Percentiles rank a stretch among this genome's conserved stretches.
Conservation (phyloP, 345 rosid species). For the Mallotus nudiflorus region DNA sequence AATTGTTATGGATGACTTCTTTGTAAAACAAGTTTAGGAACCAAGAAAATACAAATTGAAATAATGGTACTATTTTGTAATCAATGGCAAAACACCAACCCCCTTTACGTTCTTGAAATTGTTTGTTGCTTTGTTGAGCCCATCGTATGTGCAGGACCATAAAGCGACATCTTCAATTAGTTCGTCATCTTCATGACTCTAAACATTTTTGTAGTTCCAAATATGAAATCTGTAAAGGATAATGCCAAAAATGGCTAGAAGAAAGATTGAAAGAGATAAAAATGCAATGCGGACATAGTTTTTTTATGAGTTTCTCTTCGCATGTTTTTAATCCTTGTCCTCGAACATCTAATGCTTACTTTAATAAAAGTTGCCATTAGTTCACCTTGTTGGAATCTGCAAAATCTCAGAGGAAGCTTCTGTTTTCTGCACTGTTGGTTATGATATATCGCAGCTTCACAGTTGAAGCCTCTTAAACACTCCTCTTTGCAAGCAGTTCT, state of each 20-base stretch:
- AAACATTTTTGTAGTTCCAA: constrained; percentile 2
- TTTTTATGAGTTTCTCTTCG: too few species aligned
- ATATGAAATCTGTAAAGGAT: constrained; percentile 17
- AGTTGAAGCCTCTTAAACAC: neutral
- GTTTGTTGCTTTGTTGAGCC: constrained; percentile 24
- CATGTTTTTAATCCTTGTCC: too few species aligned
- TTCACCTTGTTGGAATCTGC: neutral
- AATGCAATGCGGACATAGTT: neutral
- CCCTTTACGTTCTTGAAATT: constrained; percentile 21
- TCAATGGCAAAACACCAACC: too few species aligned
- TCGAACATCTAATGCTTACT: neutral
- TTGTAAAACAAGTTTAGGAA: too few species aligned
- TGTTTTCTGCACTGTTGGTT: neutral
- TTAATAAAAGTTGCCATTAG: neutral
- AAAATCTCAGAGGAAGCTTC: constrained; percentile 6
- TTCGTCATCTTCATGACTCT: neutral
- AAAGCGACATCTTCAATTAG: constrained; percentile 13
- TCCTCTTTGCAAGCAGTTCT: neutral
- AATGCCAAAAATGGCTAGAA: constrained; percentile 19
- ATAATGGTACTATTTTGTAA: too few species aligned
- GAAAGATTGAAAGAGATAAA: constrained; percentile 6
- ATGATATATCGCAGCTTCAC: neutral
- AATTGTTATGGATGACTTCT: too few species aligned
- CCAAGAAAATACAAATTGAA: too few species aligned
- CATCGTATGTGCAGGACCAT: constrained; percentile 17